Percentiles rank a stretch among this genome's conserved stretches.
phyloP scores from a whole-genome alignment of 257 asterid species.

The Capsicum baccatum region DNA sequence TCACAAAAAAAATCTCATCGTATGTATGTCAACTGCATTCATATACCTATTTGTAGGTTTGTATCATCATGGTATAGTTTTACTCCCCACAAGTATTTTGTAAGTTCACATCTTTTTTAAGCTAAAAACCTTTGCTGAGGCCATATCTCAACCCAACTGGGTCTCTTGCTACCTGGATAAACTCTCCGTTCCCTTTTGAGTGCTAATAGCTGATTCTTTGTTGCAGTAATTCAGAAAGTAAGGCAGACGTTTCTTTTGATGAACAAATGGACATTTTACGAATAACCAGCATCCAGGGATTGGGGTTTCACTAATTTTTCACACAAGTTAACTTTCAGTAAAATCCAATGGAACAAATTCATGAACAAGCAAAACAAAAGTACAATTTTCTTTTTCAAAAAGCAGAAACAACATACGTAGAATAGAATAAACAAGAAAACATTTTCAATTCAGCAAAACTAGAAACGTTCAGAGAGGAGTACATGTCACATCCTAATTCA shows the following conservation, averaged over 20 bases:
- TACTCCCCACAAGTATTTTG: slow-evolving; percentile 1
- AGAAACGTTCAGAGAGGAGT: background rate
- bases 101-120: background rate
- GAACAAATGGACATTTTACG: background rate
- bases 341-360: background rate
- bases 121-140: background rate
- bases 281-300: background rate
- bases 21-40: background rate
- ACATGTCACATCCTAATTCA: background rate
- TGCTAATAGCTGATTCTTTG: slow-evolving; percentile 21
- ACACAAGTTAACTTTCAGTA: background rate
- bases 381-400: background rate
- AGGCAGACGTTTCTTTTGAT: background rate
- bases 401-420: background rate
- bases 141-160: slow-evolving; percentile 11
- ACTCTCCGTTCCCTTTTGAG: background rate
- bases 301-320: background rate
- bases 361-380: background rate
- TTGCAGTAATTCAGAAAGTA: background rate
- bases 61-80: background rate
- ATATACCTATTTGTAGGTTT: background rate
- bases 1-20: background rate
- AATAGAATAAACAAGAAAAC: background rate
- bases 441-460: background rate
- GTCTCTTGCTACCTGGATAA: slow-evolving; percentile 17